These are phyloP conservation scores for Abrus precatorius DNA, from an alignment of 306 rosid genomes.

Conservation along the genomic window DNA sequence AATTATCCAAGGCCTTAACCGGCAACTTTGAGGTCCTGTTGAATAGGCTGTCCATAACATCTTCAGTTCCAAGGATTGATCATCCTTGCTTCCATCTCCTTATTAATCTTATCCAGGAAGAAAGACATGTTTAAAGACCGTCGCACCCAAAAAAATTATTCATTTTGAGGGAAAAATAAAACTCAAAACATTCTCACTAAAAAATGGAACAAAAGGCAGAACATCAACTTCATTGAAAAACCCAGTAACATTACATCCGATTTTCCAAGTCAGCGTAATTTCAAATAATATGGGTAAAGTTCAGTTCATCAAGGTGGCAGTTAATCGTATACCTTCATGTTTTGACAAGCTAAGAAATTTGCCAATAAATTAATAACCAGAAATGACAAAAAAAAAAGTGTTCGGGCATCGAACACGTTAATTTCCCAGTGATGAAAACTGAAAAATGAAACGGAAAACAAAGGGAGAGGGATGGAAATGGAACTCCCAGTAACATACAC, in stretches of 20 bases:
- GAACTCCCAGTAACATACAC: conserved; percentile 10
- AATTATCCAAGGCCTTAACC: conserved; percentile 8
- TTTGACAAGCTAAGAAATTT: not conserved
- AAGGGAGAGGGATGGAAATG: not conserved
- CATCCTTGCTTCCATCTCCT: conserved; percentile 23
- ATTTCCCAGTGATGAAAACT: not conserved
- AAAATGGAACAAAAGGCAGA: not conserved
- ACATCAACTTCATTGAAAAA: not conserved
- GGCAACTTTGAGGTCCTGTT: not conserved
- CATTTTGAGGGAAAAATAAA: no score
- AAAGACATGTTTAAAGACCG: conserved; percentile 17
- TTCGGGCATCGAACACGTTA: not conserved
- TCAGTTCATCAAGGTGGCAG: not conserved
- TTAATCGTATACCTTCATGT: not conserved
- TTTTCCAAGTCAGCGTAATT: not conserved
- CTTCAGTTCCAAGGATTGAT: conserved; percentile 23
- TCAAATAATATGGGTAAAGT: not conserved
- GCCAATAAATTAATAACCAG: not conserved
- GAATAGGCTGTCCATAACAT: conserved; percentile 12
- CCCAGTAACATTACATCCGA: not conserved
- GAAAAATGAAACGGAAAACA: conserved; percentile 4
- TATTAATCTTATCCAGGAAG: conserved; percentile 25
- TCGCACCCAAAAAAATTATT: not conserved
- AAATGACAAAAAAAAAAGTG: not conserved
- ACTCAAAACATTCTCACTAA: no score